These are phyloP conservation scores for Sporothrix phasma DNA, from an alignment of 2,329 filamentous ascomycete genomes.

Conservation along the genomic window DNA sequence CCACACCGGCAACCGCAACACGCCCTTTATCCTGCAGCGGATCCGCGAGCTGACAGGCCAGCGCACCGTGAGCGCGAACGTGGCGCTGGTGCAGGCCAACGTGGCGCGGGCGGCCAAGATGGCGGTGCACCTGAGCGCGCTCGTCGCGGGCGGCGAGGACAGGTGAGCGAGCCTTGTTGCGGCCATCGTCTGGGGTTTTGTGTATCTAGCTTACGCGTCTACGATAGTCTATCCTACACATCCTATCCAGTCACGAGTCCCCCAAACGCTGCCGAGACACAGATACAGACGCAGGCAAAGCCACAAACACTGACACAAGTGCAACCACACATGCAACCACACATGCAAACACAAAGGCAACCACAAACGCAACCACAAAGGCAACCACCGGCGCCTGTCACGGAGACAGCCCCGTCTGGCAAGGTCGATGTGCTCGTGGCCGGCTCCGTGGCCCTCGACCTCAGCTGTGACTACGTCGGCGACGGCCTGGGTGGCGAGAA, in stretches of 20 bases:
- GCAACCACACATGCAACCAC: no score
- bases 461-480: slow-evolving; percentile 65
- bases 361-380: no score
- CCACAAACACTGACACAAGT: no score
- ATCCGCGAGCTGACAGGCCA: slow-evolving; percentile 70
- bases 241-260: neutral
- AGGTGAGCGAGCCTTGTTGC: slow-evolving; percentile 4
- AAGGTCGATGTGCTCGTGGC: slow-evolving; percentile 66
- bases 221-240: slow-evolving; percentile 2
- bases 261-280: neutral
- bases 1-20: slow-evolving; percentile 65
- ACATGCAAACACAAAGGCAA: no score
- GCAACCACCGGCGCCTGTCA: no score
- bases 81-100: slow-evolving; percentile 47
- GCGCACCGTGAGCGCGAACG: slow-evolving; percentile 64
- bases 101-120: slow-evolving; percentile 45
- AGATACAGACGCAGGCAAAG: no score
- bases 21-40: slow-evolving; percentile 69
- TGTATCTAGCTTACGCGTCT: neutral
- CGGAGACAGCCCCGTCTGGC: neutral
- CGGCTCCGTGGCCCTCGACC: slow-evolving; percentile 80
- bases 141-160: neutral
- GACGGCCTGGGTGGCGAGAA: slow-evolving; percentile 14
- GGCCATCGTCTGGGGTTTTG: neutral
- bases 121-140: slow-evolving; percentile 36